Percentiles rank a stretch among this genome's conserved stretches.
phyloP scores from a whole-genome alignment of 2,329 filamentous ascomycete species.

The Pyrenophora teres region DNA sequence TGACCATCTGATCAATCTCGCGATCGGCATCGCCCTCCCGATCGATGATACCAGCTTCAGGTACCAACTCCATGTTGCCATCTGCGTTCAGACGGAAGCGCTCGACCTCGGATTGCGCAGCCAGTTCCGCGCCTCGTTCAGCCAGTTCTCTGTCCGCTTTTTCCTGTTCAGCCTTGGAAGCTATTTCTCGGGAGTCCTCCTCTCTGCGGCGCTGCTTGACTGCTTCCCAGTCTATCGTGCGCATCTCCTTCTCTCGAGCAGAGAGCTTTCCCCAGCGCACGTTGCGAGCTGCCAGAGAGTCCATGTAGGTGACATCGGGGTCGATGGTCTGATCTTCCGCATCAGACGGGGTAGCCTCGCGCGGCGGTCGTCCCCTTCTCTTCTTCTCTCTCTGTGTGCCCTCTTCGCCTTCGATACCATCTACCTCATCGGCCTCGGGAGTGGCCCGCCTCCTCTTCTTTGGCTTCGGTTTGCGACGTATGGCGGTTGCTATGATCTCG shows the following conservation, averaged over 20 bases:
- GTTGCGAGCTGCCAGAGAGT: constrained; percentile 68
- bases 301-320: constrained; percentile 70
- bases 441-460: constrained; percentile 21
- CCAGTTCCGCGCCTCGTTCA: constrained; percentile 18
- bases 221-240: constrained; percentile 65
- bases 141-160: constrained; percentile 30
- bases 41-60: constrained; percentile 69
- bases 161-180: constrained; percentile 29
- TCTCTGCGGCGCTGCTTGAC: constrained; percentile 49
- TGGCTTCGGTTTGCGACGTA: constrained; percentile 24
- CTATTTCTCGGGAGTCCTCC: constrained; percentile 33
- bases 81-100: constrained; percentile 64
- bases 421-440: constrained; percentile 14
- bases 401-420: constrained; percentile 14
- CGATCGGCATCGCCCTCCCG: constrained; percentile 66
- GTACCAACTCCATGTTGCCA: constrained; percentile 73
- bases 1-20: constrained; percentile 60
- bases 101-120: constrained; percentile 47
- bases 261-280: constrained; percentile 73
- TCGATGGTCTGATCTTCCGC: constrained; percentile 60
- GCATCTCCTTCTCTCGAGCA: constrained; percentile 73
- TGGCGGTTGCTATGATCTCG: constrained; percentile 12
- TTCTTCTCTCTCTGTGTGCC: constrained; percentile 19
- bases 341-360: constrained; percentile 43
- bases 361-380: constrained; percentile 33